These are phyloP conservation scores for Pyrenochaeta sp. DNA, from an alignment of 2,329 filamentous ascomycete species.

Conservation along the genomic window DNA sequence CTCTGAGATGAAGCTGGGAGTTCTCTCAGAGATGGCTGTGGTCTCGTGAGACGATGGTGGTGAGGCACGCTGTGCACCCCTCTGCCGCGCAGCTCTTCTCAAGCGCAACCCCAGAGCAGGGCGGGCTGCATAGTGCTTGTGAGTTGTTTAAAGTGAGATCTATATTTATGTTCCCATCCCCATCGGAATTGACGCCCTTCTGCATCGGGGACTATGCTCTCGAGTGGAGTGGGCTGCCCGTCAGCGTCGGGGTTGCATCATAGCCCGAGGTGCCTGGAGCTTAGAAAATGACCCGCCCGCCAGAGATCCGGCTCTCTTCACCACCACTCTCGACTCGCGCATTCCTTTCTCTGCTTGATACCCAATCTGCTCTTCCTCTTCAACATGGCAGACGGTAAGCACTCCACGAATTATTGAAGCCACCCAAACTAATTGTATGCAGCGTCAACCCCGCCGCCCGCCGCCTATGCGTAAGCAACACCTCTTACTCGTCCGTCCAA, in stretches of 20 bases:
- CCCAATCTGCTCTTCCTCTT: not conserved
- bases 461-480: constrained; percentile 53
- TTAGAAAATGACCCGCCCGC: constrained; percentile 6
- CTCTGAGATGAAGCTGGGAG: constrained; percentile 3
- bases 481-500: not conserved
- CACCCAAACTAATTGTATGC: constrained; percentile 50
- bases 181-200: no score
- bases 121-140: constrained; percentile 2
- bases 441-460: constrained; percentile 66
- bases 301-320: constrained; percentile 5
- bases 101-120: no score
- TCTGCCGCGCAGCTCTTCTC: no score
- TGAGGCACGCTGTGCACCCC: no score
- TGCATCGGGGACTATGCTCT: constrained; percentile 1
- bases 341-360: not conserved
- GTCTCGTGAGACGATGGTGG: no score
- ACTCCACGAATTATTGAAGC: not conserved
- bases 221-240: constrained; percentile 10
- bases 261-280: constrained; percentile 1
- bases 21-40: constrained; percentile 6
- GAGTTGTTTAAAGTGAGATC: constrained; percentile 8
- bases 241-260: constrained; percentile 22
- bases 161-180: constrained; percentile 10
- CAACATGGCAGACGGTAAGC: constrained; percentile 38
- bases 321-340: constrained; percentile 7